Conservation (phyloP, 306 rosid species). For the Lathyrus sativus region DNA sequence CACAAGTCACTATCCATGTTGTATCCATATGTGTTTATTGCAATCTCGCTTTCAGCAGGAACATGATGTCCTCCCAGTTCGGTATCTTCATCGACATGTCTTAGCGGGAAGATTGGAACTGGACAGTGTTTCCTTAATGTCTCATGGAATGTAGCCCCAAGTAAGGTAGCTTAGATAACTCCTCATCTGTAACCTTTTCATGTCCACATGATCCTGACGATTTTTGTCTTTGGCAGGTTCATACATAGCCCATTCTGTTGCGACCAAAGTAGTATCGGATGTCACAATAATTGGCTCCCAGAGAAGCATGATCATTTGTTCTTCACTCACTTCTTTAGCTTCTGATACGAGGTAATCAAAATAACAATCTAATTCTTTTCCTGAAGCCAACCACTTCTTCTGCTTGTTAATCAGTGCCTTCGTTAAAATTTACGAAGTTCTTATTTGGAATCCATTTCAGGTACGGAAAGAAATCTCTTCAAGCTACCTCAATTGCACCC, state of each 20-base stretch:
- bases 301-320: too few species aligned
- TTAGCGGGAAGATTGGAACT: conserved; percentile 67
- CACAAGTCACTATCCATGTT: too few species aligned
- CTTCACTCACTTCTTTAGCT: too few species aligned
- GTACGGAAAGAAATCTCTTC: too few species aligned
- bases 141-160: conserved; percentile 88
- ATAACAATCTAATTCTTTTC: too few species aligned
- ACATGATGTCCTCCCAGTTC: conserved; percentile 75
- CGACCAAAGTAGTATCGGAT: conserved; percentile 77
- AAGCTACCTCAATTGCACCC: too few species aligned
- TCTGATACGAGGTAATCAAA: too few species aligned
- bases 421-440: too few species aligned
- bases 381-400: too few species aligned
- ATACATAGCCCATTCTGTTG: conserved; percentile 90
- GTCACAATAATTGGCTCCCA: conserved; percentile 53
- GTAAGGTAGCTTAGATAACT: conserved; percentile 66
- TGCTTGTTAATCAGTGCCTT: too few species aligned
- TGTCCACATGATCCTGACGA: conserved; percentile 78
- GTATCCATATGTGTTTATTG: too few species aligned
- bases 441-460: too few species aligned
- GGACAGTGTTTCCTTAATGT: conserved; percentile 79
- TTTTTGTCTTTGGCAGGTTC: conserved; percentile 71
- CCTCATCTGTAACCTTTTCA: conserved; percentile 60
- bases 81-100: conserved; percentile 84
- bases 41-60: conserved; percentile 87